A percentile compares a stretch with the other conserved stretches of the same genome.
phyloP scores from a whole-genome alignment of 2,329 filamentous ascomycete species.

The Cadophora gregata region DNA sequence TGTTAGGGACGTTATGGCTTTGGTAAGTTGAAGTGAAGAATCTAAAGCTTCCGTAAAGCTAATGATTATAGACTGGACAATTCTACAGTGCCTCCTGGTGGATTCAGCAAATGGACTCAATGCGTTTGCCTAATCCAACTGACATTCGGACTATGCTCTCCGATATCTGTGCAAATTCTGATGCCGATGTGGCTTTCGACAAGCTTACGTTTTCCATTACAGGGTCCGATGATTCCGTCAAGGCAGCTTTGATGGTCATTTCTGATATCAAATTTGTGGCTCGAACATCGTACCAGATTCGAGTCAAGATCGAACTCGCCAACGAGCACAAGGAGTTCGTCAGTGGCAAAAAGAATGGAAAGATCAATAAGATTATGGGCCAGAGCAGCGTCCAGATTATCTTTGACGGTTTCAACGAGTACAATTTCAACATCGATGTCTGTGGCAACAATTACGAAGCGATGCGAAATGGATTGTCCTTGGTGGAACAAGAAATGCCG shows the following conservation, averaged over 20 bases:
- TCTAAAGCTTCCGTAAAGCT: constrained; percentile 31
- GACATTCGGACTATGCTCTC: constrained; percentile 91
- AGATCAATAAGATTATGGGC: constrained; percentile 99
- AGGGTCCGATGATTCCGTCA: constrained; percentile 94
- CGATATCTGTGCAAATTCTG: constrained; percentile 95
- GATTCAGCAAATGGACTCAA: constrained; percentile 77
- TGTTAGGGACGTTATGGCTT: constrained; percentile 91
- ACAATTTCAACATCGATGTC: constrained; percentile 99
- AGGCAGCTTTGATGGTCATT: constrained; percentile 92
- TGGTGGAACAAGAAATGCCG: constrained; percentile 99
- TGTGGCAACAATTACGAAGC: constrained; percentile 91
- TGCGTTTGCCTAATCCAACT: constrained; percentile 62
- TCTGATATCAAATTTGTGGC: constrained; percentile 89
- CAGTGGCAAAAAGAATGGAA: constrained; percentile 99
- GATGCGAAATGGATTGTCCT: constrained; percentile 87
- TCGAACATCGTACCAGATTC: constrained; percentile 87
- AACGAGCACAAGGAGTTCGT: constrained; percentile 99
- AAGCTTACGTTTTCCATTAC: constrained; percentile 93
- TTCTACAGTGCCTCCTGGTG: constrained; percentile 99
- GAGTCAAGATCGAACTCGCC: constrained; percentile 97
- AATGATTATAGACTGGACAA: constrained; percentile 75
- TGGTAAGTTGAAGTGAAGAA: constrained; percentile 61
- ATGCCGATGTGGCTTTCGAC: constrained; percentile 93
- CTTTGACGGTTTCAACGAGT: constrained; percentile 98
- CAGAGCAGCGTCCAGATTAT: constrained; percentile 99